phyloP scores from a whole-genome alignment of 768 basidiomycete species.

The Trametes maxima region DNA sequence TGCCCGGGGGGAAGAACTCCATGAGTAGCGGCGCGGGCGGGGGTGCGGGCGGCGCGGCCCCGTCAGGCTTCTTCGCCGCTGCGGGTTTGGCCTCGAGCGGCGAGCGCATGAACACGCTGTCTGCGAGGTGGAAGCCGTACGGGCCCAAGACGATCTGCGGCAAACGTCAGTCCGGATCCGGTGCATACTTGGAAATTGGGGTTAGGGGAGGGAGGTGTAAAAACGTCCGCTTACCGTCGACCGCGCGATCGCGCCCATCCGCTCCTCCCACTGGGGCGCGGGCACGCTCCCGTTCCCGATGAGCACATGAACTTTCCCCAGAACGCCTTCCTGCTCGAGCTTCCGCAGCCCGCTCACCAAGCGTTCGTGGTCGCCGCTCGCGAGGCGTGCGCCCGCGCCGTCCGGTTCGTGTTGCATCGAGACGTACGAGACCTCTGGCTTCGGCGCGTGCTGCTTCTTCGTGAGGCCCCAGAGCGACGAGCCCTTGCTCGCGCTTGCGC shows the following conservation, averaged over 20 bases:
- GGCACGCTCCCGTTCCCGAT: slow-evolving; percentile 41
- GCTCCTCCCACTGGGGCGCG: slow-evolving; percentile 56
- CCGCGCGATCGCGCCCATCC: slow-evolving; percentile 64
- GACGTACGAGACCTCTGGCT: slow-evolving; percentile 67
- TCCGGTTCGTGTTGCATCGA: slow-evolving; percentile 55
- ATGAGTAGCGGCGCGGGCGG: slow-evolving; percentile 56
- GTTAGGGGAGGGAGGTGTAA: too few species aligned
- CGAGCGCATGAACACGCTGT: slow-evolving; percentile 70
- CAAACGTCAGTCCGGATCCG: slow-evolving; percentile 11
- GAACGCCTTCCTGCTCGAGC: slow-evolving; percentile 48
- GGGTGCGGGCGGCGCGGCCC: neutral
- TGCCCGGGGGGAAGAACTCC: slow-evolving; percentile 75
- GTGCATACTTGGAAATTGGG: neutral
- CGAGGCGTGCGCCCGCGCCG: slow-evolving; percentile 50
- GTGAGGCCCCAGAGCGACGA: slow-evolving; percentile 38
- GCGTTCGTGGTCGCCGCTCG: slow-evolving; percentile 55
- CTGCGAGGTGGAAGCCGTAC: slow-evolving; percentile 62
- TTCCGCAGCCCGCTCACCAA: slow-evolving; percentile 59
- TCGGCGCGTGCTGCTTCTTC: slow-evolving; percentile 29
- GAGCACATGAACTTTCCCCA: slow-evolving; percentile 56
- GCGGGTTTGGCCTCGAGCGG: slow-evolving; percentile 36
- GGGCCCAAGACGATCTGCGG: slow-evolving; percentile 62
- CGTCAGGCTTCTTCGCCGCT: neutral
- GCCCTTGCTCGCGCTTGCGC: slow-evolving; percentile 41
- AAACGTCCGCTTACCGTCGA: slow-evolving; percentile 57